Conservation (phyloP, 768 basidiomycete genomes). For the Kwoniella sp. region DNA sequence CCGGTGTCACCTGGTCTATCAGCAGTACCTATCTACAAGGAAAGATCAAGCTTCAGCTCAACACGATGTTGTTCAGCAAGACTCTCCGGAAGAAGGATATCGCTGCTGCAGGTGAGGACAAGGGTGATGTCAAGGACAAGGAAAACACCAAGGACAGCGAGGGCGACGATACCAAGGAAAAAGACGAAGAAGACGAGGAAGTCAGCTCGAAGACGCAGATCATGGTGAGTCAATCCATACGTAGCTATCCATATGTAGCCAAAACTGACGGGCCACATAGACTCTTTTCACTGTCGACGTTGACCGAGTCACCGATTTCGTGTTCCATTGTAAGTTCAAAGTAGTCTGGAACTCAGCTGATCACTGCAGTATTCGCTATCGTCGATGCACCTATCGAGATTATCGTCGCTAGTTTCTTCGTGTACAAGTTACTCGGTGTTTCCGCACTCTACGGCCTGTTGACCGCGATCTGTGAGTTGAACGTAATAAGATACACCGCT, state of each 20-base stretch:
- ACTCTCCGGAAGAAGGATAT: slow-evolving; percentile 83
- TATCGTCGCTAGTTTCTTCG: slow-evolving; percentile 71
- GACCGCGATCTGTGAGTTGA: slow-evolving; percentile 64
- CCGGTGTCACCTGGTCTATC: slow-evolving; percentile 51
- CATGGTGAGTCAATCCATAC: slow-evolving; percentile 67
- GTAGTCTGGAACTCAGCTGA: slow-evolving; percentile 4
- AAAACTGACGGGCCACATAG: slow-evolving; percentile 25
- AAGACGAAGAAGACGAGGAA: slow-evolving; percentile 61
- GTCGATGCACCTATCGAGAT: slow-evolving; percentile 59
- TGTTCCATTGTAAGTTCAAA: slow-evolving; percentile 47
- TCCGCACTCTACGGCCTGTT: slow-evolving; percentile 64
- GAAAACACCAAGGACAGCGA: slow-evolving; percentile 57
- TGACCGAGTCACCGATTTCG: slow-evolving; percentile 81
- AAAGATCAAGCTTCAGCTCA: slow-evolving; percentile 72
- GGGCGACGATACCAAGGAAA: too few relatives aligned
- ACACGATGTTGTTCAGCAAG: slow-evolving; percentile 81
- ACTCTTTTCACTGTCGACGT: slow-evolving; percentile 95
- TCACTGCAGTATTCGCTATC: slow-evolving; percentile 24
- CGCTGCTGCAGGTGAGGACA: slow-evolving; percentile 57
- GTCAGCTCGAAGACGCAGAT: slow-evolving; percentile 71
- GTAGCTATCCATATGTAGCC: neutral
- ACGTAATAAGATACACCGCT: neutral
- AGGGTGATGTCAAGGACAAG: slow-evolving; percentile 30
- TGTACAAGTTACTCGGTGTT: slow-evolving; percentile 75
- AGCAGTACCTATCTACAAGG: slow-evolving; percentile 69